Base-by-base conservation (phyloP, 2,329 filamentous ascomycete genomes). In the Thelonectria olida region DNA sequence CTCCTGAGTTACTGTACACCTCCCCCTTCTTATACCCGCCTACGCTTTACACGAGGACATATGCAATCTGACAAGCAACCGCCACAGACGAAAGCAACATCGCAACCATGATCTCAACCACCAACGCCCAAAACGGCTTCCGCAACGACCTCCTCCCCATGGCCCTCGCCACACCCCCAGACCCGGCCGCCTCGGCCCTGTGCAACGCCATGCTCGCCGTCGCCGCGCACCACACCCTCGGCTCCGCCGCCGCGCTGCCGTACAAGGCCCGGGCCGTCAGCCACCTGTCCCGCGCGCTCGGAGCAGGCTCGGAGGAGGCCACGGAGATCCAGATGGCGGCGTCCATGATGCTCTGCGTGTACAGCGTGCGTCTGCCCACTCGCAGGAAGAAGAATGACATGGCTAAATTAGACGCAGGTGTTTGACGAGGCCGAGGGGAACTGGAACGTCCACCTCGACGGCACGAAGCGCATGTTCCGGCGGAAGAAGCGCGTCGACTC, bases 341-440 rank as follows among this genome's bases (percentile, higher is more conserved):
- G 12, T 82, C 79, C 7, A 81, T 83, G 81, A 83, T 84, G 81
- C 74, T 83, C 7, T 83, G 80, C 53, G 80, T 83, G 15, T 82
- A 83, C 59, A 82, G 80, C 67, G 81, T 82, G 62, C 68, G 78
- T 63, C 7, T 25, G n/a, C n/a, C n/a, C n/a, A 15, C 8, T 2
- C 4, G 23, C 2, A 4, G 12, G 0, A 17, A 7, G 20, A n/a
- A 44, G 28, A 7, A 5, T 39, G 7, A 25, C n/a, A n/a, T n/a
- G n/a, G n/a, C n/a, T n/a, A n/a, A n/a, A n/a, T n/a, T n/a, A n/a
- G n/a, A n/a, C n/a, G n/a, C 56, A 82, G 80, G 80, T 83, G 12
- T 83, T 84, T 65, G 81, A 83, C 58, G 79, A 81, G 52, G 76
- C 73, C 1, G 81, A 83, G 62, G 80, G 79, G 1, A 77, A 80